Percentiles rank a stretch among this genome's conserved stretches.
Conservation (phyloP, 805 yeast genomes). For the Myxozyma neglecta region DNA sequence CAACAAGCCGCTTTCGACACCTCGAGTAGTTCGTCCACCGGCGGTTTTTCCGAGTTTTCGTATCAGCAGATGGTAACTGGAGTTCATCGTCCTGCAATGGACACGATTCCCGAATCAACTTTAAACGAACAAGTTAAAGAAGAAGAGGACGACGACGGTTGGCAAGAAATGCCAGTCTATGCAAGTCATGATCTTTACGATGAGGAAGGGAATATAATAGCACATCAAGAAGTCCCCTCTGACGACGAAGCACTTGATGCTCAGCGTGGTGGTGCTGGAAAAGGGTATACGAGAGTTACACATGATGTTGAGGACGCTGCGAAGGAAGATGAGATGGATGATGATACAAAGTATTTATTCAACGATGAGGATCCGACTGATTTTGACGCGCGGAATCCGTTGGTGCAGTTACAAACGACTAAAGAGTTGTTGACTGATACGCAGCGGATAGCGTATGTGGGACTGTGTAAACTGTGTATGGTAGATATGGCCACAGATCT, state of each 20-base stretch:
- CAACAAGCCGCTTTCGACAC: background rate
- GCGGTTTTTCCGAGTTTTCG: slow-evolving; percentile 25
- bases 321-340: slow-evolving; percentile 54
- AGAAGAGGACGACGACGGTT: slow-evolving; percentile 43
- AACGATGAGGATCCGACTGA: slow-evolving; percentile 43
- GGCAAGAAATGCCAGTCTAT: slow-evolving; percentile 87
- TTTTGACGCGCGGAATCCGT: slow-evolving; percentile 44
- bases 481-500: slow-evolving; percentile 82
- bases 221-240: slow-evolving; percentile 33
- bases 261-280: slow-evolving; percentile 49
- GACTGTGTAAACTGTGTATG: slow-evolving; percentile 70
- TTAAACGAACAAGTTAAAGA: background rate
- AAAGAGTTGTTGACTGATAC: slow-evolving; percentile 75
- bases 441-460: slow-evolving; percentile 90
- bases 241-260: slow-evolving; percentile 33
- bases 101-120: background rate
- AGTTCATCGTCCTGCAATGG: background rate
- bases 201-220: slow-evolving; percentile 54
- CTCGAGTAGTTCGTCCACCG: background rate
- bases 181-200: slow-evolving; percentile 77
- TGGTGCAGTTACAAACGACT: slow-evolving; percentile 74
- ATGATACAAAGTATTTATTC: slow-evolving; percentile 57
- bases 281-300: slow-evolving; percentile 85
- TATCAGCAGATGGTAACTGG: slow-evolving; percentile 27
- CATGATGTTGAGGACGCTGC: slow-evolving; percentile 82